A percentile compares a stretch with the other conserved stretches of the same genome.
Conservation (phyloP, 345 rosid genomes). For the Clausena lansium region DNA sequence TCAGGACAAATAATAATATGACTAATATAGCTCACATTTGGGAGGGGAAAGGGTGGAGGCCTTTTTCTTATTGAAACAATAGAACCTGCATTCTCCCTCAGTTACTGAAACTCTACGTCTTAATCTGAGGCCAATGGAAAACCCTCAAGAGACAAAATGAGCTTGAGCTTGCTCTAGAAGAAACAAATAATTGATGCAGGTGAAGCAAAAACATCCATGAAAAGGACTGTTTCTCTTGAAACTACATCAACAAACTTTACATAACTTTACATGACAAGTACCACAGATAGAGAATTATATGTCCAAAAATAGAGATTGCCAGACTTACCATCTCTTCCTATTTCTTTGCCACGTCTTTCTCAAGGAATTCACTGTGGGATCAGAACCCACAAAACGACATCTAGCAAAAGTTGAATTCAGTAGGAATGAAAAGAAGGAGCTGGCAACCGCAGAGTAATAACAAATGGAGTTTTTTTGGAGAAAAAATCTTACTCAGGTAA, state of each 20-base stretch:
- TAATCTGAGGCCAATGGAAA: constrained; percentile 3
- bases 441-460: background rate
- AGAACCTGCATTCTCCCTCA: background rate
- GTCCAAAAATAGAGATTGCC: constrained; percentile 5
- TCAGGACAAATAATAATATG: background rate
- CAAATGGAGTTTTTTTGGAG: background rate
- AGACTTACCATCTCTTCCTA: constrained; percentile 50
- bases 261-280: background rate
- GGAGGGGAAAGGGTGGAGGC: background rate
- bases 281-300: constrained; percentile 2
- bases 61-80: background rate
- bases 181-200: background rate
- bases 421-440: constrained; percentile 14
- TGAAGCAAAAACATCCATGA: background rate
- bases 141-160: background rate
- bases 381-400: constrained; percentile 65
- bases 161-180: constrained; percentile 1
- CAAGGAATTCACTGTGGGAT: constrained; percentile 33
- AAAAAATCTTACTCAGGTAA: constrained; percentile 66
- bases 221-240: background rate
- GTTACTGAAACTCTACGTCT: background rate
- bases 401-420: constrained; percentile 30
- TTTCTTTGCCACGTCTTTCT: constrained; percentile 60
- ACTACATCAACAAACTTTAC: background rate
- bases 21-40: background rate